A percentile compares a stretch with the other conserved stretches of the same genome.
Conservation (phyloP, 305 asterid genomes). For the Fraxinus velutina region DNA sequence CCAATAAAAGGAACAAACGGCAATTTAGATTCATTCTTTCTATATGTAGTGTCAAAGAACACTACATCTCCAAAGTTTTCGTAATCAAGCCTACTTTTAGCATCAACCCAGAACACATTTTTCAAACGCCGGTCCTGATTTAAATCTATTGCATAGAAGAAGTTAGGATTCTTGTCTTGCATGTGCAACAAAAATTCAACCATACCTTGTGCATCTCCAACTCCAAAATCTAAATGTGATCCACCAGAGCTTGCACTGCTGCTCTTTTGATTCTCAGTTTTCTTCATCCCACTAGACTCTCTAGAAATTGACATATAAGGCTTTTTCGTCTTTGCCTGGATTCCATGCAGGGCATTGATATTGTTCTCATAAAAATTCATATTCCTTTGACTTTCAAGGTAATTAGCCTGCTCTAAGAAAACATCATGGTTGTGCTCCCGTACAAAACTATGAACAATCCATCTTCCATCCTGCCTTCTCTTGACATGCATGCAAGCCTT, state of each 20-base stretch:
- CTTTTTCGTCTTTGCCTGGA: conserved; percentile 26
- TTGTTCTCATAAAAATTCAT: conserved; percentile 12
- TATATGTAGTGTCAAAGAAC: conserved; percentile 37
- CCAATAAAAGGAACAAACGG: conserved; percentile 49
- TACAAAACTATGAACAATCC: conserved; percentile 37
- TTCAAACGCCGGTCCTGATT: conserved; percentile 35
- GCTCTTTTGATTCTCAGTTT: conserved; percentile 23
- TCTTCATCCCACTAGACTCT: conserved; percentile 23
- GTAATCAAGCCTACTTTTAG: conserved; percentile 45
- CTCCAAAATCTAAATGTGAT: conserved; percentile 30
- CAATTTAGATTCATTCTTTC: conserved; percentile 35
- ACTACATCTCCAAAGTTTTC: conserved; percentile 42
- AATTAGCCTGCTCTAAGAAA: conserved; percentile 25
- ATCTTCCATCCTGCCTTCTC: conserved; percentile 48
- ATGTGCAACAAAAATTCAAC: conserved; percentile 40
- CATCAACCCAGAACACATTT: conserved; percentile 51
- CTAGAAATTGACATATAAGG: conserved; percentile 9
- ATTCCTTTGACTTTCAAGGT: conserved; percentile 15
- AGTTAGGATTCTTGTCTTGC: conserved; percentile 53
- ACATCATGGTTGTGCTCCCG: conserved; percentile 53
- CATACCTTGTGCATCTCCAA: conserved; percentile 42
- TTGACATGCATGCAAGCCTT: conserved; percentile 63
- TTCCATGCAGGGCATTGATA: conserved; percentile 14
- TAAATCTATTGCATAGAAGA: conserved; percentile 52
- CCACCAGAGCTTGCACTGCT: conserved; percentile 18